These are phyloP conservation scores for Sporodiniella umbellata DNA, from an alignment of 371 early-diverging fungal genomes.

Conservation along the genomic window DNA sequence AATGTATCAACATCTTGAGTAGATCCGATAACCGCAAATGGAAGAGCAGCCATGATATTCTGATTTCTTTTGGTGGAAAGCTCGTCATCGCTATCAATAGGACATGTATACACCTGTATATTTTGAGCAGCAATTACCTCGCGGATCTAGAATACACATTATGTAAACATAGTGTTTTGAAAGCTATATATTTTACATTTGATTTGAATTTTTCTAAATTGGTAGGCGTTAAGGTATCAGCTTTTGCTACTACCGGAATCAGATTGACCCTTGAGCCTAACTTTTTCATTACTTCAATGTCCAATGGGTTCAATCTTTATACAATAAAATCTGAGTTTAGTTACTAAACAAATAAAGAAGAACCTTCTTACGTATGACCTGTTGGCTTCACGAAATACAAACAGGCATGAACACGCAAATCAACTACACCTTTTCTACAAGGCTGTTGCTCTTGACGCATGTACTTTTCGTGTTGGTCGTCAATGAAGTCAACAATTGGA, in stretches of 20 bases:
- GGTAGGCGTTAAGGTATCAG: conserved; percentile 86
- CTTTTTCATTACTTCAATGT: conserved; percentile 86
- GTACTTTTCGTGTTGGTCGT: conserved; percentile 91
- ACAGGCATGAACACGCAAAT: conserved; percentile 88
- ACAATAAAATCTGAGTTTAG: too few relatives aligned
- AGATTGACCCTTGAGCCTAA: conserved; percentile 83
- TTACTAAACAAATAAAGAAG: conserved; percentile 22
- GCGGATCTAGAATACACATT: conserved; percentile 50
- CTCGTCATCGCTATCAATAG: conserved; percentile 87
- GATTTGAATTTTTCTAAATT: conserved; percentile 82
- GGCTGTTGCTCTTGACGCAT: conserved; percentile 82
- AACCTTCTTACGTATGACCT: conserved; percentile 78
- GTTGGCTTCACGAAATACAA: conserved; percentile 85
- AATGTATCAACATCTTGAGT: conserved; percentile 75
- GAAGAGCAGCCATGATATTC: conserved; percentile 85
- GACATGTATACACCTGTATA: conserved; percentile 75
- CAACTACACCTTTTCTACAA: conserved; percentile 77
- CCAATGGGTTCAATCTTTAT: conserved; percentile 75
- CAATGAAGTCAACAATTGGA: conserved; percentile 94
- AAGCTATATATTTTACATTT: conserved; percentile 37
- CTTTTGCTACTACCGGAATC: conserved; percentile 92
- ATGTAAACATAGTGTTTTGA: background rate
- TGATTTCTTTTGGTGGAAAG: conserved; percentile 72
- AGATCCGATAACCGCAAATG: conserved; percentile 95
- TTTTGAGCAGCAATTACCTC: conserved; percentile 74